phyloP scores from a whole-genome alignment of 202 grass and related monocot species.

The Cymbopogon flexuosus region DNA sequence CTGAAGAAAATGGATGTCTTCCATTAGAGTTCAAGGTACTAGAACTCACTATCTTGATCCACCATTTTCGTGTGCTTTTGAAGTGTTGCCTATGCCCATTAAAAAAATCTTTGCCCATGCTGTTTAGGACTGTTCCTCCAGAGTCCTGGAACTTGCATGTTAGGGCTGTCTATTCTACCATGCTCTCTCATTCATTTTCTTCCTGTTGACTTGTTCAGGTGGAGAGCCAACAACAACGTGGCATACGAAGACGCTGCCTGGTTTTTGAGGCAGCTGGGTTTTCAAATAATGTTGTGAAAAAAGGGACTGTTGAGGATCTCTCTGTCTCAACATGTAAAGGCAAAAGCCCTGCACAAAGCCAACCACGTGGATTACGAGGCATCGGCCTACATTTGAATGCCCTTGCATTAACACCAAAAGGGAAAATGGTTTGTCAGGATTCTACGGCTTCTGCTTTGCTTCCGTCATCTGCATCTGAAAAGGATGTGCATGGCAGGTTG shows the following conservation, averaged over 20 bases:
- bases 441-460: conserved; percentile 36
- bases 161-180: background rate
- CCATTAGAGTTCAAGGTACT: conserved; percentile 53
- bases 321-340: conserved; percentile 46
- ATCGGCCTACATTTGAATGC: conserved; percentile 95
- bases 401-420: conserved; percentile 66
- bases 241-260: conserved; percentile 78
- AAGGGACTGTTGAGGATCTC: conserved; percentile 22
- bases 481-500: conserved; percentile 31
- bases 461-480: conserved; percentile 30
- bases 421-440: conserved; percentile 48
- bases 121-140: background rate
- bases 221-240: conserved; percentile 73
- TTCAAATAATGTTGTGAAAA: conserved; percentile 41
- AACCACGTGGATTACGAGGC: conserved; percentile 54
- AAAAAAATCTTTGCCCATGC: background rate
- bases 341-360: conserved; percentile 42
- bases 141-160: background rate
- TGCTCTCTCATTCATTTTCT: conserved; percentile 20
- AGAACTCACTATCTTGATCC: background rate
- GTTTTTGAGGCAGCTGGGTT: conserved; percentile 66
- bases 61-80: background rate
- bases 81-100: background rate
- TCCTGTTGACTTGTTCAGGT: conserved; percentile 47
- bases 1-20: conserved; percentile 33